phyloP scores from a whole-genome alignment of 1,139 yeast genomes.

The Dujonia santamariae region DNA sequence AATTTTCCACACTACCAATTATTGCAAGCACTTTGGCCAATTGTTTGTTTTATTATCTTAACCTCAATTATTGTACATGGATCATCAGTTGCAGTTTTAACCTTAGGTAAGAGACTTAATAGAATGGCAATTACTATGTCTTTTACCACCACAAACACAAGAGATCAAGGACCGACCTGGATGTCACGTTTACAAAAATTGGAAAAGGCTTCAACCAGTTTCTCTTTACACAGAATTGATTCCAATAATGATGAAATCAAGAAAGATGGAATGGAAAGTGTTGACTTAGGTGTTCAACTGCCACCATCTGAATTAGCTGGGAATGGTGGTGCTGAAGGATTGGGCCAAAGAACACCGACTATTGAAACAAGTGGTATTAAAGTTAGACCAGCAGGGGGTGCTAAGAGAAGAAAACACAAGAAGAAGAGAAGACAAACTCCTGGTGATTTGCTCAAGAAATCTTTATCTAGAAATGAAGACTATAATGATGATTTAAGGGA shows the following conservation, averaged over 20 bases:
- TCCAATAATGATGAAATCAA: slow-evolving; percentile 32
- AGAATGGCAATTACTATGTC: slow-evolving; percentile 93
- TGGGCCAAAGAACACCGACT: slow-evolving; percentile 20
- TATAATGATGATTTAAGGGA: slow-evolving; percentile 18
- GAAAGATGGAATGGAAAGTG: slow-evolving; percentile 6
- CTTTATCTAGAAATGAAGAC: slow-evolving; percentile 30
- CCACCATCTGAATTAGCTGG: slow-evolving; percentile 4
- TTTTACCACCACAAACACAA: slow-evolving; percentile 67
- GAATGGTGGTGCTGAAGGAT: slow-evolving; percentile 8
- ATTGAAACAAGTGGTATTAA: slow-evolving; percentile 66
- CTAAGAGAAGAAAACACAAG: slow-evolving; percentile 45
- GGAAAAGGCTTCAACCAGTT: slow-evolving; percentile 68
- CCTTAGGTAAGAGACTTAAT: slow-evolving; percentile 84
- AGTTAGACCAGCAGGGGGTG: slow-evolving; percentile 81
- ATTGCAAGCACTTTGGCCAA: slow-evolving; percentile 83
- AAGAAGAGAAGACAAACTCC: slow-evolving; percentile 33
- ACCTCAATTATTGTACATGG: slow-evolving; percentile 94
- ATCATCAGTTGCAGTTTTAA: slow-evolving; percentile 91
- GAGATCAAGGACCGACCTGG: slow-evolving; percentile 69
- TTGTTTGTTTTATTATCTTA: slow-evolving; percentile 78
- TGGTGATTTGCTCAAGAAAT: slow-evolving; percentile 25
- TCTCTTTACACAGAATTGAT: slow-evolving; percentile 79
- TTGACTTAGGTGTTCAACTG: slow-evolving; percentile 11
- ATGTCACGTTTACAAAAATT: slow-evolving; percentile 80
- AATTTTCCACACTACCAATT: slow-evolving; percentile 64